Conservation (phyloP, 2,329 filamentous ascomycete species). For the Rhynchosporium graminicola region DNA sequence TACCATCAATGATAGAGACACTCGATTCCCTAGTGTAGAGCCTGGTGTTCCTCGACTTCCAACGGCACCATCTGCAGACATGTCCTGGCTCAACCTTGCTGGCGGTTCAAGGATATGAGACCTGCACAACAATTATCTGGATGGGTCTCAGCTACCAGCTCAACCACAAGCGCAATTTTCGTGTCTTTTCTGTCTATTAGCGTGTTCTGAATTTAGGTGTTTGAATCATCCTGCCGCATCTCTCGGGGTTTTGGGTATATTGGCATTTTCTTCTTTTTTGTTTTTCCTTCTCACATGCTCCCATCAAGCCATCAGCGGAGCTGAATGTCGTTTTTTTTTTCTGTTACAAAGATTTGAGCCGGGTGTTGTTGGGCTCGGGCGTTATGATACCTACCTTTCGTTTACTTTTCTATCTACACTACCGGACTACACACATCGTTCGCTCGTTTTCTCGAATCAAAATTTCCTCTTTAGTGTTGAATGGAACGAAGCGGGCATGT, state of each 20-base stretch:
- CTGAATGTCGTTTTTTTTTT: background rate
- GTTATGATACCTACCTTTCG: slow-evolving; percentile 17
- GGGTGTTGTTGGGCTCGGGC: slow-evolving; percentile 13
- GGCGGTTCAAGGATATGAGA: slow-evolving; percentile 32
- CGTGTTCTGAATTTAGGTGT: slow-evolving; percentile 22
- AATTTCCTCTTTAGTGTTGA: background rate
- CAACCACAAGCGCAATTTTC: slow-evolving; percentile 16
- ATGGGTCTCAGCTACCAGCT: slow-evolving; percentile 15
- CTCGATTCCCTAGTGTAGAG: slow-evolving; percentile 24
- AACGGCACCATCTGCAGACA: slow-evolving; percentile 51
- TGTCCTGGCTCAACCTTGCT: slow-evolving; percentile 79
- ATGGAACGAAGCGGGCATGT: background rate
- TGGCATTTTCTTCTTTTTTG: background rate
- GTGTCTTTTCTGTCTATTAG: slow-evolving; percentile 23
- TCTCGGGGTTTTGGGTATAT: slow-evolving; percentile 15
- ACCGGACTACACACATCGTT: background rate
- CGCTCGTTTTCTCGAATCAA: background rate
- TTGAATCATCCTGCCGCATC: slow-evolving; percentile 21
- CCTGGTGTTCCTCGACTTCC: slow-evolving; percentile 24
- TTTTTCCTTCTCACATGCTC: slow-evolving; percentile 4
- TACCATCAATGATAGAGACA: slow-evolving; percentile 34
- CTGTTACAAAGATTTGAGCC: background rate
- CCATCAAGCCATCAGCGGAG: slow-evolving; percentile 14
- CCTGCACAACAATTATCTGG: slow-evolving; percentile 11
- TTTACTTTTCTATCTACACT: slow-evolving; percentile 10